phyloP scores from a whole-genome alignment of 2,329 filamentous ascomycete genomes.

The Botrytis hyacinthi region DNA sequence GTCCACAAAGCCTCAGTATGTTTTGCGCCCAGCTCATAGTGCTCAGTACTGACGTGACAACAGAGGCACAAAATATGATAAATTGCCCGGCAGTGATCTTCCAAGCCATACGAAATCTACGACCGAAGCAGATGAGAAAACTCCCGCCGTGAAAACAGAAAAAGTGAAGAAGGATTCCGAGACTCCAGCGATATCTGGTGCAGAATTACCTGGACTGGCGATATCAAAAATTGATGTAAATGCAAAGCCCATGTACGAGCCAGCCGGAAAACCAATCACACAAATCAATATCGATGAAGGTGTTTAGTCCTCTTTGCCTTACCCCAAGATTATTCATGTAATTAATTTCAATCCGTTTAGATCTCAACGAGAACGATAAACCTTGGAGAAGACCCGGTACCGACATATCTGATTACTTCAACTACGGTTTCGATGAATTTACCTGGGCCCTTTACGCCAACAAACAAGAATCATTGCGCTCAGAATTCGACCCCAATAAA shows the following conservation, averaged over 20 bases:
- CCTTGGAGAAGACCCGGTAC: slow-evolving; percentile 94
- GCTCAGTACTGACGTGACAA: slow-evolving; percentile 23
- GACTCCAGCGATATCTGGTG: slow-evolving; percentile 45
- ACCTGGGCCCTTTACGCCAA: slow-evolving; percentile 93
- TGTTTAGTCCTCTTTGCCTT: slow-evolving; percentile 32
- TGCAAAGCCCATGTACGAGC: slow-evolving; percentile 74
- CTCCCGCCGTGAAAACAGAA: slow-evolving; percentile 48
- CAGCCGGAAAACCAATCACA: slow-evolving; percentile 76
- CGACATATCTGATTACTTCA: slow-evolving; percentile 96
- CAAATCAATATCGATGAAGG: slow-evolving; percentile 72
- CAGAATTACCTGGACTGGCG: slow-evolving; percentile 60
- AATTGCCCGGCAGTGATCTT: neutral
- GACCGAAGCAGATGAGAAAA: slow-evolving; percentile 50
- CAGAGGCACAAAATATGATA: slow-evolving; percentile 42
- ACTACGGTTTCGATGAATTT: slow-evolving; percentile 98
- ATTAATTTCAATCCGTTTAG: slow-evolving; percentile 38
- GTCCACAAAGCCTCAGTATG: slow-evolving; percentile 45
- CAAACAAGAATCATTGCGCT: slow-evolving; percentile 77
- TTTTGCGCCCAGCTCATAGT: slow-evolving; percentile 22
- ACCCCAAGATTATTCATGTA: neutral
- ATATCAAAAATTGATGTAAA: slow-evolving; percentile 85
- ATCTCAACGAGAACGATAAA: slow-evolving; percentile 78
- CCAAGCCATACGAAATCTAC: slow-evolving; percentile 43
- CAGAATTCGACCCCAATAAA: slow-evolving; percentile 68
- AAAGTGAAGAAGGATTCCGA: slow-evolving; percentile 39